Evolutionary conservation across 2,329 filamentous ascomycete species (phyloP).

Genomic region (Fusarium lateritium): DNA sequence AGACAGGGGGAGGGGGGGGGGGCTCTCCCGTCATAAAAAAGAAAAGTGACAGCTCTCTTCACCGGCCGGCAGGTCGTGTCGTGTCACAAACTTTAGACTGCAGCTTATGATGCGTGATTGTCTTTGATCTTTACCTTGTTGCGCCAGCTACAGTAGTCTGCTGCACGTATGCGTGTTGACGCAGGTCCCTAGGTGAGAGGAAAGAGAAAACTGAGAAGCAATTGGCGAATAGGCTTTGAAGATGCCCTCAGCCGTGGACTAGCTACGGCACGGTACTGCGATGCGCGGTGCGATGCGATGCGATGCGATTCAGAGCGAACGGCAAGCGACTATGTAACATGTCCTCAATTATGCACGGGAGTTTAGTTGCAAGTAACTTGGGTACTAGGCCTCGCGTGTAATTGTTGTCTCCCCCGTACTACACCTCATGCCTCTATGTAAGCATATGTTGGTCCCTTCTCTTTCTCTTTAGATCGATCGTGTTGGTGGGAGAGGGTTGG

Average conservation of each 20-base stretch:
- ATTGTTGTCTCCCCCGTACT: slow-evolving; percentile 17
- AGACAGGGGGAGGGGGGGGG: slow-evolving; percentile 24
- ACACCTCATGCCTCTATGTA: slow-evolving; percentile 16
- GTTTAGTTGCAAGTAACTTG: slow-evolving; percentile 14
- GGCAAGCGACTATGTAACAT: slow-evolving; percentile 26
- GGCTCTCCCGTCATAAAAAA: slow-evolving; percentile 33
- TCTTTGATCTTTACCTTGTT: slow-evolving; percentile 42
- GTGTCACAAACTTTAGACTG: slow-evolving; percentile 35
- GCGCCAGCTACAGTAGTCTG: slow-evolving; percentile 39
- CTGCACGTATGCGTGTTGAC: slow-evolving; percentile 39
- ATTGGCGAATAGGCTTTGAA: slow-evolving; percentile 46
- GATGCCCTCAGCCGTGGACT: slow-evolving; percentile 18
- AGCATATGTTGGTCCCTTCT: slow-evolving; percentile 7
- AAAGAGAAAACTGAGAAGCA: slow-evolving; percentile 50
- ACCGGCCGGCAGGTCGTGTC: slow-evolving; percentile 33
- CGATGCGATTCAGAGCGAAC: slow-evolving; percentile 24
- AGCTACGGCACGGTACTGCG: slow-evolving; percentile 37
- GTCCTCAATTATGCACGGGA: slow-evolving; percentile 9
- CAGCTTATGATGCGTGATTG: slow-evolving; percentile 21
- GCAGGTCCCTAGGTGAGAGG: slow-evolving; percentile 49
- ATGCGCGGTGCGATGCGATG: slow-evolving; percentile 38
- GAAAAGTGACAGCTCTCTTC: slow-evolving; percentile 31
- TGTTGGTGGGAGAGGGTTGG: slow-evolving; percentile 20
- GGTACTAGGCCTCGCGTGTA: slow-evolving; percentile 5
- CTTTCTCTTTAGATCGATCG: slow-evolving; percentile 30